Conservation (phyloP, 352 stramenopile species). For the Phytophthora fragariae region DNA sequence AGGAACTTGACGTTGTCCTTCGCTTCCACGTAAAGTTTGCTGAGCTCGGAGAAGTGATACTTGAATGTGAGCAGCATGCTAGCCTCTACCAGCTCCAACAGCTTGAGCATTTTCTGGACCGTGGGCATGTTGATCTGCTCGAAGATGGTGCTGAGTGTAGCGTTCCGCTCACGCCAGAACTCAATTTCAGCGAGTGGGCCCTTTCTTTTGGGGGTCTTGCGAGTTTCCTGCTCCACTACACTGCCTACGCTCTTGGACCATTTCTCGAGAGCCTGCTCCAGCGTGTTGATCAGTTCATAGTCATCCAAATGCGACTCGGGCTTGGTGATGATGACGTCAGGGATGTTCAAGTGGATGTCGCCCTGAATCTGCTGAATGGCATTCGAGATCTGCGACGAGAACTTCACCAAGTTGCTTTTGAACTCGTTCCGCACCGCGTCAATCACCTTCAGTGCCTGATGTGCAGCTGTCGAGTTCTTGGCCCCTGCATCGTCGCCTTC, state of each 20-base stretch:
- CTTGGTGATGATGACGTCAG: constrained; percentile 92
- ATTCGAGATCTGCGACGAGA: constrained; percentile 93
- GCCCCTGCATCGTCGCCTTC: constrained; percentile 21
- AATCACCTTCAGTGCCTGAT: constrained; percentile 80
- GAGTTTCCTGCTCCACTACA: constrained; percentile 91
- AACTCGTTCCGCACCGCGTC: constrained; percentile 90
- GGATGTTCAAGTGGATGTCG: constrained; percentile 94
- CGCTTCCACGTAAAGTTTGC: constrained; percentile 95
- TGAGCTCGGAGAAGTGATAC: constrained; percentile 95
- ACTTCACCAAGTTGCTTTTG: constrained; percentile 92
- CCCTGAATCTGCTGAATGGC: constrained; percentile 95
- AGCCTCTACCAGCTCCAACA: constrained; percentile 92
- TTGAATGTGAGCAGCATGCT: constrained; percentile 94
- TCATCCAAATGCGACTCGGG: constrained; percentile 87
- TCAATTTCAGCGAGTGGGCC: constrained; percentile 95
- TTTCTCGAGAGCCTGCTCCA: constrained; percentile 93
- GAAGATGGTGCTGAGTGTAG: constrained; percentile 94
- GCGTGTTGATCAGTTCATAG: constrained; percentile 86
- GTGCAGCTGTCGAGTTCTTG: constrained; percentile 24
- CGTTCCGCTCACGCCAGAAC: constrained; percentile 96
- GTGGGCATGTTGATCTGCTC: constrained; percentile 96
- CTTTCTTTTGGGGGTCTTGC: constrained; percentile 90
- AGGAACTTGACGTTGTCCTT: constrained; percentile 98
- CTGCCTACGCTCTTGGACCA: constrained; percentile 93
- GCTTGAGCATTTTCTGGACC: constrained; percentile 96